Evolutionary conservation across 2,329 filamentous ascomycete genomes (phyloP).

Genomic region (Exophiala calicioides): DNA sequence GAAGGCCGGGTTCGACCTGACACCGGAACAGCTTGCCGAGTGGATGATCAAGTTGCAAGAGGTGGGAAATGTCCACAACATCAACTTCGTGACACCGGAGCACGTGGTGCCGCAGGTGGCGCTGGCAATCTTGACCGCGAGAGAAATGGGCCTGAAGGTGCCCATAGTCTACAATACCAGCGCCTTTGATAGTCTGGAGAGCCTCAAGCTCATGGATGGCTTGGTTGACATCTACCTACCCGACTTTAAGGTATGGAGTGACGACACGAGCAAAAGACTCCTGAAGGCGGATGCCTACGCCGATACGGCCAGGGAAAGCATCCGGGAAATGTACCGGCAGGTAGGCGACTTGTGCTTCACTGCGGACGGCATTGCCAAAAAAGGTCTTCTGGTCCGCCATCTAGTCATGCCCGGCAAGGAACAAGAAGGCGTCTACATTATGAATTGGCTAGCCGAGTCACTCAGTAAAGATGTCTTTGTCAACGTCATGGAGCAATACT

Average conservation of each 20-base stretch:
- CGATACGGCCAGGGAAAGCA: slow-evolving; percentile 70
- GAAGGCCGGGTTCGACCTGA: slow-evolving; percentile 76
- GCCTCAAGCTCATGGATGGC: slow-evolving; percentile 71
- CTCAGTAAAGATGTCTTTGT: slow-evolving; percentile 75
- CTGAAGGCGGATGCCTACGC: slow-evolving; percentile 79
- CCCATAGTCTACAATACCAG: slow-evolving; percentile 86
- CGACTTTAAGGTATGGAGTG: slow-evolving; percentile 81
- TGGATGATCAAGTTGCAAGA: slow-evolving; percentile 84
- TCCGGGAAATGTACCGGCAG: slow-evolving; percentile 77
- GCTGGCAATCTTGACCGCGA: slow-evolving; percentile 71
- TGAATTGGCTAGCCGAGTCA: slow-evolving; percentile 72
- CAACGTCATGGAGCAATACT: slow-evolving; percentile 88
- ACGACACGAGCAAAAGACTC: slow-evolving; percentile 65
- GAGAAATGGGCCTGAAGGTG: slow-evolving; percentile 66
- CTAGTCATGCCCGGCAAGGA: slow-evolving; percentile 83
- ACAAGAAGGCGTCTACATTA: slow-evolving; percentile 71
- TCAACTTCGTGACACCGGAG: slow-evolving; percentile 84
- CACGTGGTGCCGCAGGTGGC: slow-evolving; percentile 84
- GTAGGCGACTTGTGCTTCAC: slow-evolving; percentile 84
- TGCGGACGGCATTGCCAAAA: slow-evolving; percentile 75
- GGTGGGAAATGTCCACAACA: slow-evolving; percentile 80
- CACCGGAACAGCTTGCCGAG: slow-evolving; percentile 73
- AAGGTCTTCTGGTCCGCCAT: slow-evolving; percentile 73
- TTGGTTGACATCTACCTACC: slow-evolving; percentile 85
- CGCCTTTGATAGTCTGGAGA: slow-evolving; percentile 74